Evolutionary conservation across 169 alveolate species (phyloP), one percentile per base, ranked within the genome.

Genomic region (Plasmodium blacklocki): DNA sequence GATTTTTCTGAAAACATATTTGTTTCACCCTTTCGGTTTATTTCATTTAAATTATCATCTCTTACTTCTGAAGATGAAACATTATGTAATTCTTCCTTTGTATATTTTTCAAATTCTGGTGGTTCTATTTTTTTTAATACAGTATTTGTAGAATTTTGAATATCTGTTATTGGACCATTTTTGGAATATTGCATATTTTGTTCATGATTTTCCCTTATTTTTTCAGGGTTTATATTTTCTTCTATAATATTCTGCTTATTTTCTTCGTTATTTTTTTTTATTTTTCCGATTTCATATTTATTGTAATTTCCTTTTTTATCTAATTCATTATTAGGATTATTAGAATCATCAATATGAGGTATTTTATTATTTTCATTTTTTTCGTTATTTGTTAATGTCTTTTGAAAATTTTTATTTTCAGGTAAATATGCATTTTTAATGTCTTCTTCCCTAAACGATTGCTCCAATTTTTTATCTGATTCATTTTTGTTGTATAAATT

Each of bases 1-100:
- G 59, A 19, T 43, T 63, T 83, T 23, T 83, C 91, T 60, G 70
- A 54, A 70, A 83, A 83, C 23, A 39, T 18, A 70, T 83, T 59
- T 64, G 64, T 76, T 9, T 83, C 70, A 60, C 52, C 56, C 15
- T 76, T 64, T 59, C 50, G 45, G 15, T 56, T 21, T 76, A 26
- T 49, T 50, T 64, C 52, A 54, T 64, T 52, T 47, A 76, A 76
- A 50, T 21, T 50, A 21, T 49, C 52, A 62, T 63, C 66, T 52
- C 32, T 75, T 52, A 26, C 76, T 21, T 59, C 39, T 74, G 15
- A 49, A 26, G 72, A 19, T 49, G 78, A 45, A 15, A n/a, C 62
- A 64, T 64, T 70, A 50, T 64, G 49, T 63, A 76, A 76, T 64
- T 76, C 66, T 47, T 32, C 8, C 39, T 18, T 32, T 47, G 56